Percentiles rank a stretch among this genome's conserved stretches.
phyloP scores from a whole-genome alignment of 2,329 filamentous ascomycete species.

The Drechmeria coniospora region DNA sequence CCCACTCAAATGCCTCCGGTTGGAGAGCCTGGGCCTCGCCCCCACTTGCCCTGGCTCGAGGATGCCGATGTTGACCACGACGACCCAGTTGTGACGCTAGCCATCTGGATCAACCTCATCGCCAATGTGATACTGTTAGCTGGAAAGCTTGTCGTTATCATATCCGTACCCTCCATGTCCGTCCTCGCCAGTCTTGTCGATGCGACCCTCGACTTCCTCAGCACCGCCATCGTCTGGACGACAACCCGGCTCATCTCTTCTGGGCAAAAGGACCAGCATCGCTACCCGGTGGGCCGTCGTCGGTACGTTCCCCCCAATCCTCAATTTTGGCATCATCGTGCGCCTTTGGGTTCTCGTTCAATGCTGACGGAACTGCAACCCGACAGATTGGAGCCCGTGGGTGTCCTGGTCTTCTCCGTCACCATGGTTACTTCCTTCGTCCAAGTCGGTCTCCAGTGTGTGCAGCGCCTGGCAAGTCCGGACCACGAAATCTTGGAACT shows the following conservation, averaged over 20 bases:
- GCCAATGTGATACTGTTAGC: conserved; percentile 63
- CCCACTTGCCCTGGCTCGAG: conserved; percentile 54
- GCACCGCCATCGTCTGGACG: conserved; percentile 66
- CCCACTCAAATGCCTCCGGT: conserved; percentile 6
- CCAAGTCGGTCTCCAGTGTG: conserved; percentile 59
- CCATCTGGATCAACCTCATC: conserved; percentile 72
- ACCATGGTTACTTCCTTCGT: conserved; percentile 79
- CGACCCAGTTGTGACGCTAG: conserved; percentile 63
- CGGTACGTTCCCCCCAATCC: conserved; percentile 20
- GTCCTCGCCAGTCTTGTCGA: conserved; percentile 69
- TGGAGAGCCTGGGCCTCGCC: conserved; percentile 23
- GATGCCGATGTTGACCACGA: conserved; percentile 58
- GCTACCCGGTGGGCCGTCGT: conserved; percentile 63
- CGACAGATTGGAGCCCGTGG: conserved; percentile 55
- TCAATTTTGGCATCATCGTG: not conserved
- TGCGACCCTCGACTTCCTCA: conserved; percentile 65
- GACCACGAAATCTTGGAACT: conserved; percentile 60
- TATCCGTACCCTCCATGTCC: conserved; percentile 67
- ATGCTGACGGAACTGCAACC: conserved; percentile 9
- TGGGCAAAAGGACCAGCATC: conserved; percentile 55
- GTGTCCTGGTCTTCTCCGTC: conserved; percentile 66
- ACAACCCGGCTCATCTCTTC: conserved; percentile 55
- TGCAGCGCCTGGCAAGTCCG: conserved; percentile 43
- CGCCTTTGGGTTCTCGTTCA: too few relatives aligned
- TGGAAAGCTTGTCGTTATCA: conserved; percentile 62